Evolutionary conservation across 73 alveolate genomes (phyloP).

Genomic region (Stentor coeruleus): DNA sequence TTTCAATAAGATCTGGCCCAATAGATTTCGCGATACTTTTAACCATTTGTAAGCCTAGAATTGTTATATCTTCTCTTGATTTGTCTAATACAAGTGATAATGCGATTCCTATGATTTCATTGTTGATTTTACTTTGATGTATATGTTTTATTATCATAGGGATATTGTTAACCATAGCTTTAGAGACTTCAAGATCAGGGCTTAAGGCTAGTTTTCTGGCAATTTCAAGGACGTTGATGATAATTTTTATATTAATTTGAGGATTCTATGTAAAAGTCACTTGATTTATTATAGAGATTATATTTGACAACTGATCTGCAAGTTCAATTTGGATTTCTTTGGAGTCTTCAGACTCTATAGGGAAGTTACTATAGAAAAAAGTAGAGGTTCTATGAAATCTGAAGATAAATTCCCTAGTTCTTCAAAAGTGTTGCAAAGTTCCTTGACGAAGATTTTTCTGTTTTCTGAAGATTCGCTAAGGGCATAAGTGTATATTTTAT

Average conservation of each 20-base stretch:
- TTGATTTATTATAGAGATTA: background rate
- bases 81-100: background rate
- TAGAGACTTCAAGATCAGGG: constrained; percentile 1
- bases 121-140: background rate
- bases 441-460: background rate
- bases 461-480: background rate
- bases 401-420: background rate
- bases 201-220: background rate
- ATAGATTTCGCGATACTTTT: background rate
- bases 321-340: background rate
- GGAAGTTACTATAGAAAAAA: constrained; percentile 6
- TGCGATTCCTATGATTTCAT: background rate
- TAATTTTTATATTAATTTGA: too few species aligned
- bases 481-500: background rate
- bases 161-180: background rate
- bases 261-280: background rate
- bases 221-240: background rate
- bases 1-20: background rate
- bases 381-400: background rate
- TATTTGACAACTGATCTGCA: background rate
- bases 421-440: background rate
- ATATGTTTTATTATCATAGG: too few species aligned
- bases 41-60: background rate
- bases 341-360: constrained; percentile 10
- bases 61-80: background rate